Conservation (phyloP, 2,329 filamentous ascomycete genomes). For the Claviceps sorghi region DNA sequence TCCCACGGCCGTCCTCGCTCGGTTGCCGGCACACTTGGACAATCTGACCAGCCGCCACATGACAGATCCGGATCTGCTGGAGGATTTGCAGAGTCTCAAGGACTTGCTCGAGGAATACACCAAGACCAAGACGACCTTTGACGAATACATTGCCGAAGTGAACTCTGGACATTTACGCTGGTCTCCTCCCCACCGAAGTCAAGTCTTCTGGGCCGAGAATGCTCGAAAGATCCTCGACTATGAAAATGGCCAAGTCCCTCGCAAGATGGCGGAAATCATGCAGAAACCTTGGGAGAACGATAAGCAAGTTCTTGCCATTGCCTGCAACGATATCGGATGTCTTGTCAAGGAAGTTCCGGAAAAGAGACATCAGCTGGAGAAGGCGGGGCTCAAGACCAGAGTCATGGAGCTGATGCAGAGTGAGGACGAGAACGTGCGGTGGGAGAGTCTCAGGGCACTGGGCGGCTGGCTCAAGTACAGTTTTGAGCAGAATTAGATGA, state of each 20-base stretch:
- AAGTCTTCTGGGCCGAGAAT: slow-evolving; percentile 84
- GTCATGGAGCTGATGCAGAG: slow-evolving; percentile 93
- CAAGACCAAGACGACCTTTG: slow-evolving; percentile 62
- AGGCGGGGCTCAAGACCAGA: slow-evolving; percentile 66
- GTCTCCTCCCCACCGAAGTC: slow-evolving; percentile 80
- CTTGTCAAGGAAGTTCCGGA: slow-evolving; percentile 83
- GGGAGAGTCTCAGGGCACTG: slow-evolving; percentile 81
- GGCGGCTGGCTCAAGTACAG: slow-evolving; percentile 51
- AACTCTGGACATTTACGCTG: slow-evolving; percentile 77
- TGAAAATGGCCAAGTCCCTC: slow-evolving; percentile 63
- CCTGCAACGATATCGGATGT: slow-evolving; percentile 81
- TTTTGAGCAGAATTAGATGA: slow-evolving; percentile 30
- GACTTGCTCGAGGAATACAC: slow-evolving; percentile 53
- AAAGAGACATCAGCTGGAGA: slow-evolving; percentile 66
- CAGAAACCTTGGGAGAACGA: slow-evolving; percentile 60
- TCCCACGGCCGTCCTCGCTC: slow-evolving; percentile 72
- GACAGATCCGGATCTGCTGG: slow-evolving; percentile 48
- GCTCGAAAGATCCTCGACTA: slow-evolving; percentile 74
- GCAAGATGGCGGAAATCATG: slow-evolving; percentile 75
- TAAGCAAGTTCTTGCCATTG: slow-evolving; percentile 80
- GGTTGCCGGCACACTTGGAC: slow-evolving; percentile 54
- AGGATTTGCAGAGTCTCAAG: slow-evolving; percentile 46
- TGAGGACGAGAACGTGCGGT: slow-evolving; percentile 73
- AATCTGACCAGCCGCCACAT: slow-evolving; percentile 49
- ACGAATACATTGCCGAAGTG: slow-evolving; percentile 81